Conservation (phyloP, 2,329 filamentous ascomycete genomes). For the Fusarium poae region DNA sequence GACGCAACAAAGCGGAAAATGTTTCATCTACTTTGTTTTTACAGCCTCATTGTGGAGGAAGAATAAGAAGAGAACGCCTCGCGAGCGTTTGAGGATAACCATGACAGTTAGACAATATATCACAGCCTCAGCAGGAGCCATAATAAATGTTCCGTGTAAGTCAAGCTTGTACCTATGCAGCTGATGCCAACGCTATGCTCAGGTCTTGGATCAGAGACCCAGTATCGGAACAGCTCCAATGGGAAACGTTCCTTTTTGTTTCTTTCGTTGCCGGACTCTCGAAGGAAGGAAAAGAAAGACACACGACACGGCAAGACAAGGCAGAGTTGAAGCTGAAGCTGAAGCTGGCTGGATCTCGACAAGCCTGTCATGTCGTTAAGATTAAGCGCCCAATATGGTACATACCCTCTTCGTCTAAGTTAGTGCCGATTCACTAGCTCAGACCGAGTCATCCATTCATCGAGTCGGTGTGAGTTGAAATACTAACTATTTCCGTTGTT, state of each 20-base stretch:
- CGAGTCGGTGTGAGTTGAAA: slow-evolving; percentile 26
- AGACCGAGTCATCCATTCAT: slow-evolving; percentile 6
- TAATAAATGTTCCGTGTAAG: slow-evolving; percentile 14
- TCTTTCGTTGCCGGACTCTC: neutral
- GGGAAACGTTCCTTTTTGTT: neutral
- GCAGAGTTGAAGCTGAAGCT: slow-evolving; percentile 10
- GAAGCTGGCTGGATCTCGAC: neutral
- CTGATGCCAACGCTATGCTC: slow-evolving; percentile 7
- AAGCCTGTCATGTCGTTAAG: slow-evolving; percentile 8
- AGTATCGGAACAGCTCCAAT: neutral
- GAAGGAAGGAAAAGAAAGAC: neutral
- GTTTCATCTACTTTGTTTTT: slow-evolving; percentile 18
- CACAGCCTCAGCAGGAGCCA: slow-evolving; percentile 6
- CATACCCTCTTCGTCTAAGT: slow-evolving; percentile 19
- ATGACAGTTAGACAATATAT: slow-evolving; percentile 1
- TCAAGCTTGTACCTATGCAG: slow-evolving; percentile 1
- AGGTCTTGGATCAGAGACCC: slow-evolving; percentile 9
- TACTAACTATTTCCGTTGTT: neutral
- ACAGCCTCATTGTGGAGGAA: slow-evolving; percentile 25
- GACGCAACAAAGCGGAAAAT: slow-evolving; percentile 14
- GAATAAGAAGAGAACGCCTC: slow-evolving; percentile 26
- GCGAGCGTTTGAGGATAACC: slow-evolving; percentile 3
- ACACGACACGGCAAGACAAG: slow-evolving; percentile 1
- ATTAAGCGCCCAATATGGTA: slow-evolving; percentile 27
- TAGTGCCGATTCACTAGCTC: slow-evolving; percentile 12